These are phyloP conservation scores for Pseudopyricularia javanii DNA, from an alignment of 2,329 filamentous ascomycete genomes.

Conservation along the genomic window DNA sequence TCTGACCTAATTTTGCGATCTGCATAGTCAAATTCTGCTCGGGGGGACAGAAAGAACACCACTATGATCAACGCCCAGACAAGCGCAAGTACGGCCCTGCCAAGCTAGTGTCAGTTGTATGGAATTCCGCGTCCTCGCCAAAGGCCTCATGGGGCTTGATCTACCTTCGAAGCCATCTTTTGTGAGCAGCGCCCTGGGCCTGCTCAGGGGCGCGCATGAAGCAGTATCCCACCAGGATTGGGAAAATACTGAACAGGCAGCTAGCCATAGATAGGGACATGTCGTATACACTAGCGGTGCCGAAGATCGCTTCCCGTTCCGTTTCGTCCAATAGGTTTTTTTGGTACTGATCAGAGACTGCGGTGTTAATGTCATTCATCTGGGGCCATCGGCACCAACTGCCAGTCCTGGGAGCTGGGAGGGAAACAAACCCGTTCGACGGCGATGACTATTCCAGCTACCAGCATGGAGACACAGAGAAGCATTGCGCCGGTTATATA, in stretches of 20 bases:
- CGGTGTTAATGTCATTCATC: no score
- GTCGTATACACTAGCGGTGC: conserved; percentile 5
- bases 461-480: conserved; percentile 8
- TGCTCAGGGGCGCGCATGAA: conserved; percentile 4
- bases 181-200: neutral
- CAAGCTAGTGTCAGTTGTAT: no score
- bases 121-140: no score
- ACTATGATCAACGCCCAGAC: conserved; percentile 6
- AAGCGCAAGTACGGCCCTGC: conserved; percentile 3
- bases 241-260: conserved; percentile 5
- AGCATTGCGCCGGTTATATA: conserved; percentile 7
- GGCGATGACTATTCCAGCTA: conserved; percentile 8
- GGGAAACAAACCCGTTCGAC: neutral
- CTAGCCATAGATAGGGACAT: conserved; percentile 8
- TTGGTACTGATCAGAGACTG: no score
- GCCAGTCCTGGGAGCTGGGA: no score
- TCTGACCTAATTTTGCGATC: neutral
- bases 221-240: conserved; percentile 7
- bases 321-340: no score
- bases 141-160: no score
- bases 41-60: conserved; percentile 6
- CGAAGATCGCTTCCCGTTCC: neutral
- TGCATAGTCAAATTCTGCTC: conserved; percentile 8
- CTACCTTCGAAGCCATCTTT: conserved; percentile 5
- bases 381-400: no score